phyloP scores from a whole-genome alignment of 177 flowering plant genomes.

The Vitis hybrid region DNA sequence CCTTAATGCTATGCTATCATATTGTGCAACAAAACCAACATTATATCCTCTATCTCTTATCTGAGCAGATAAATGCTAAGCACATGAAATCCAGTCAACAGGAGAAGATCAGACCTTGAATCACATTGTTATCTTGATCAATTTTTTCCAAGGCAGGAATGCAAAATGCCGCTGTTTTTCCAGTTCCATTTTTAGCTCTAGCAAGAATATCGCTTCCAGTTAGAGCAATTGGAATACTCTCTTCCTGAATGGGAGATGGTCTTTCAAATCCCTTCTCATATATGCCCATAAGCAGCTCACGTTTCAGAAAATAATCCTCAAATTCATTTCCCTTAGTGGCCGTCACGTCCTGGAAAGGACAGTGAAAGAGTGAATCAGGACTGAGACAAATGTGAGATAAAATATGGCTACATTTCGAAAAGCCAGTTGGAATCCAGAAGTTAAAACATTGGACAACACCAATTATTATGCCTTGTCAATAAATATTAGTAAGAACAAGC shows the following conservation, averaged over 20 bases:
- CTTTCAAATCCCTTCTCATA: conserved; percentile 98
- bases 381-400: neutral
- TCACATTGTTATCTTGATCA: conserved; percentile 88
- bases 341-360: conserved; percentile 79
- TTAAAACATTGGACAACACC: too few species aligned
- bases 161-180: conserved; percentile 98
- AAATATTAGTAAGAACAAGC: neutral
- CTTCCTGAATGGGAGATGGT: conserved; percentile 98
- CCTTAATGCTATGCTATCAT: neutral
- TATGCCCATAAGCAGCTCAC: conserved; percentile 96
- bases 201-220: conserved; percentile 99
- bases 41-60: neutral
- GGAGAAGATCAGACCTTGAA: conserved; percentile 67
- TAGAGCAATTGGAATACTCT: conserved; percentile 96
- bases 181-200: conserved; percentile 97
- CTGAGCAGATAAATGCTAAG: neutral
- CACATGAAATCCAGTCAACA: neutral
- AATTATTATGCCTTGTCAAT: too few species aligned
- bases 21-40: conserved; percentile 3
- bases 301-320: conserved; percentile 94
- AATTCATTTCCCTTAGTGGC: conserved; percentile 99
- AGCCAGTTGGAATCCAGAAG: too few species aligned
- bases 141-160: conserved; percentile 95
- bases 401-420: neutral
- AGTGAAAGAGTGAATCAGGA: neutral